phyloP scores from a whole-genome alignment of 2,329 filamentous ascomycete species.

The Albifimbria verrucaria region DNA sequence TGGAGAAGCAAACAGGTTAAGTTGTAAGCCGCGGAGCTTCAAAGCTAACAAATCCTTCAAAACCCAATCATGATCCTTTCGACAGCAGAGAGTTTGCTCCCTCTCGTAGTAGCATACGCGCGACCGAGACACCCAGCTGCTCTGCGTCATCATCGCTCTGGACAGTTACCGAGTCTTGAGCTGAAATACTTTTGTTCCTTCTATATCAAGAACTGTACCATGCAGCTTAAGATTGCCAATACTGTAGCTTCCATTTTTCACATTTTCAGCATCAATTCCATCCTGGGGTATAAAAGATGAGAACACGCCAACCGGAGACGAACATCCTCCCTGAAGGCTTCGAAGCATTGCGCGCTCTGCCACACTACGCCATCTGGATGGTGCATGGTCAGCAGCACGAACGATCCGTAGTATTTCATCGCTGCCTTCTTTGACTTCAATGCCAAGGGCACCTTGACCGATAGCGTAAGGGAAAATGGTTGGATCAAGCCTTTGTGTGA shows the following conservation, averaged over 20 bases:
- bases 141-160: background rate
- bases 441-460: conserved; percentile 11
- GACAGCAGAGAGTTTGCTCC: background rate
- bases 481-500: conserved; percentile 9
- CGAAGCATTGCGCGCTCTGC: conserved; percentile 12
- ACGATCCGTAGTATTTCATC: conserved; percentile 6
- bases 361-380: conserved; percentile 9
- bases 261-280: background rate
- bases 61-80: background rate
- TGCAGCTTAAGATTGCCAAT: background rate
- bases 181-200: background rate
- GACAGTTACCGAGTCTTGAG: background rate
- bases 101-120: background rate
- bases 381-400: conserved; percentile 7
- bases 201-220: background rate
- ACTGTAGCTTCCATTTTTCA: background rate
- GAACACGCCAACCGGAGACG: conserved; percentile 9
- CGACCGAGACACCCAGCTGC: background rate
- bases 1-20: too few relatives aligned
- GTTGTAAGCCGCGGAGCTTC: too few relatives aligned
- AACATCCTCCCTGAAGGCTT: conserved; percentile 12
- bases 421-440: conserved; percentile 7
- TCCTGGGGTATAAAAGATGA: background rate
- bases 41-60: too few relatives aligned
- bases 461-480: conserved; percentile 9